Conservation (phyloP, 352 stramenopile genomes). For the Phytophthora idaei region DNA sequence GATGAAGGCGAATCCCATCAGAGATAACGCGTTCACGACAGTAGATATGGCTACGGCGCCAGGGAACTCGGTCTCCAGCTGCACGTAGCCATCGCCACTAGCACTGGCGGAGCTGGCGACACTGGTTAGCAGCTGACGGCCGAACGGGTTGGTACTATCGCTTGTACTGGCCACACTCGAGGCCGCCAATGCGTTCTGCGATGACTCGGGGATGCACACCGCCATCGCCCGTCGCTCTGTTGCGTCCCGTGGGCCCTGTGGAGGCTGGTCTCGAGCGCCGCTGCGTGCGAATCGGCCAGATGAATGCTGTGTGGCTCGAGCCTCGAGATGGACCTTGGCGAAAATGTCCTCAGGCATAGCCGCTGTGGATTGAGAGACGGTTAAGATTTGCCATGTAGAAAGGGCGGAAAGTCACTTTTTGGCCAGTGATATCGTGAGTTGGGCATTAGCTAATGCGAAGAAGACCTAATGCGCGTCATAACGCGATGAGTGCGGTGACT, state of each 20-base stretch:
- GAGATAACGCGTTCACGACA: constrained; percentile 65
- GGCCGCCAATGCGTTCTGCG: constrained; percentile 19
- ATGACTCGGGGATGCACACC: constrained; percentile 33
- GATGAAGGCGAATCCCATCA: constrained; percentile 81
- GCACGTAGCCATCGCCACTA: constrained; percentile 21
- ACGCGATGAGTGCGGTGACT: constrained; percentile 14
- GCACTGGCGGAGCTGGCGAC: constrained; percentile 3
- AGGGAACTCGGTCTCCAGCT: constrained; percentile 62
- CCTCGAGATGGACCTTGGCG: constrained; percentile 1
- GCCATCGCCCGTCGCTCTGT: constrained; percentile 24
- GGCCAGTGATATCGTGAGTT: constrained; percentile 15
- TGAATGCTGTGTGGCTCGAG: constrained; percentile 20
- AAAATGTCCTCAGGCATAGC: constrained; percentile 17
- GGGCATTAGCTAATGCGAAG: constrained; percentile 18
- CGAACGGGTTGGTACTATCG: constrained; percentile 43
- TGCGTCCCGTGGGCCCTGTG: constrained; percentile 7
- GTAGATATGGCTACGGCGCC: constrained; percentile 61
- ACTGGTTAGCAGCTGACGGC: constrained; percentile 30
- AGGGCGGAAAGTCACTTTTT: constrained; percentile 9
- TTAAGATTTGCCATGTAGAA: constrained; percentile 21
- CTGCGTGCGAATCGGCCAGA: constrained; percentile 11
- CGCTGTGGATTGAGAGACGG: constrained; percentile 7
- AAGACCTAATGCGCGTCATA: constrained; percentile 11
- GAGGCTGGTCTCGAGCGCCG: constrained; percentile 10
- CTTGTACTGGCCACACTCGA: constrained; percentile 22